Conservation (phyloP, 768 basidiomycete genomes). For the Russula ochroleuca region DNA sequence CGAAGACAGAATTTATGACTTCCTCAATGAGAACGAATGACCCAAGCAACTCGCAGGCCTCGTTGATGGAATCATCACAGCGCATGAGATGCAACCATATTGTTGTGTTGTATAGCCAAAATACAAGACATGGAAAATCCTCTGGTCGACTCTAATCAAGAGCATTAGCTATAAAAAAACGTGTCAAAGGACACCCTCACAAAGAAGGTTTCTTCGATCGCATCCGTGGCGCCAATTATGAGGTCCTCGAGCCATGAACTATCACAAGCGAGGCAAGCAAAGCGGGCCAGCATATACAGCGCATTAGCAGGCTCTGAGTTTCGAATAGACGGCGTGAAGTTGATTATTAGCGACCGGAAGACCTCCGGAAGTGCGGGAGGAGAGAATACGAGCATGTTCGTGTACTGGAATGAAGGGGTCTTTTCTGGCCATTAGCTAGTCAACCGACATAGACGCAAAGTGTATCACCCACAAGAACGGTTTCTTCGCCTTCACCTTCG, state of each 20-base stretch:
- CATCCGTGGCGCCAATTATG: conserved; percentile 83
- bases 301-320: conserved; percentile 88
- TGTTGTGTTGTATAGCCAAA: conserved; percentile 93
- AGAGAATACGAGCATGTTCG: conserved; percentile 92
- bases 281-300: conserved; percentile 85
- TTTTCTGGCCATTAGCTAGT: conserved; percentile 31
- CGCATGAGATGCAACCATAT: conserved; percentile 88
- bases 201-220: conserved; percentile 88
- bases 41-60: conserved; percentile 77
- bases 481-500: conserved; percentile 47
- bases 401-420: conserved; percentile 73
- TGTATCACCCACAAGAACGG: conserved; percentile 43
- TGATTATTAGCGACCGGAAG: conserved; percentile 76
- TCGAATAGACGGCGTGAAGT: conserved; percentile 63
- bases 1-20: conserved; percentile 91
- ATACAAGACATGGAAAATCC: conserved; percentile 80
- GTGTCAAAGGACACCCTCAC: conserved; percentile 48
- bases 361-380: conserved; percentile 72
- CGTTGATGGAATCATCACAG: conserved; percentile 73
- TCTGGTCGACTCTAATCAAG: conserved; percentile 68
- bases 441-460: not conserved
- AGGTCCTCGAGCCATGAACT: conserved; percentile 91
- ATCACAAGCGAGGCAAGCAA: conserved; percentile 89
- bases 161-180: conserved; percentile 17
- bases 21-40: conserved; percentile 86